Evolutionary conservation across 345 rosid genomes (phyloP).

Genomic region (Hypericum perforatum): DNA sequence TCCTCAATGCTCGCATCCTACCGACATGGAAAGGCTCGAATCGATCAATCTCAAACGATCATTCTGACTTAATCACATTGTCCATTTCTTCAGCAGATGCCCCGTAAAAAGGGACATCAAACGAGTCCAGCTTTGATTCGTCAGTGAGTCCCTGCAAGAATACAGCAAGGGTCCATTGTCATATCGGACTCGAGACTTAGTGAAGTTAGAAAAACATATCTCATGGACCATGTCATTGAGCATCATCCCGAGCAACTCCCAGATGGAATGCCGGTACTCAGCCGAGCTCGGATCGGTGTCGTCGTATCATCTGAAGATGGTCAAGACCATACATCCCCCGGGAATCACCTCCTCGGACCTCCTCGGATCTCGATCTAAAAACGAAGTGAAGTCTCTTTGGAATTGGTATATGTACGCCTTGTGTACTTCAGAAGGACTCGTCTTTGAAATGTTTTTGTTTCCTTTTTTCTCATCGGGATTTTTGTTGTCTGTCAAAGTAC

Average conservation of each 20-base stretch:
- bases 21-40: slow-evolving; percentile 5
- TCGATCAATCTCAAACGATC: slow-evolving; percentile 8
- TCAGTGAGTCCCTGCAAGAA: slow-evolving; percentile 13
- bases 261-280: background rate
- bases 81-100: slow-evolving; percentile 13
- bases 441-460: slow-evolving; percentile 16
- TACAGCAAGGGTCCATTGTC: background rate
- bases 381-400: slow-evolving; percentile 13
- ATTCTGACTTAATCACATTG: slow-evolving; percentile 8
- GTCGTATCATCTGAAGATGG: slow-evolving; percentile 9
- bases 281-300: no score
- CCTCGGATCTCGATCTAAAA: slow-evolving; percentile 7
- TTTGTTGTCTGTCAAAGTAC: no score
- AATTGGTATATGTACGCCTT: slow-evolving; percentile 20
- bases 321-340: slow-evolving; percentile 17
- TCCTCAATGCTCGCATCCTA: slow-evolving; percentile 10
- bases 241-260: slow-evolving; percentile 11
- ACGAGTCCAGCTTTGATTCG: slow-evolving; percentile 14
- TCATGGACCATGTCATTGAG: slow-evolving; percentile 22
- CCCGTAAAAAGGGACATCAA: slow-evolving; percentile 13
- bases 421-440: slow-evolving; percentile 16
- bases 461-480: slow-evolving; percentile 22
- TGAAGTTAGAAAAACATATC: slow-evolving; percentile 4
- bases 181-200: no score
- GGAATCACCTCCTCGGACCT: slow-evolving; percentile 17